Base-by-base conservation (phyloP, 768 basidiomycete species). In the Candolleomyces aberdarensis region DNA sequence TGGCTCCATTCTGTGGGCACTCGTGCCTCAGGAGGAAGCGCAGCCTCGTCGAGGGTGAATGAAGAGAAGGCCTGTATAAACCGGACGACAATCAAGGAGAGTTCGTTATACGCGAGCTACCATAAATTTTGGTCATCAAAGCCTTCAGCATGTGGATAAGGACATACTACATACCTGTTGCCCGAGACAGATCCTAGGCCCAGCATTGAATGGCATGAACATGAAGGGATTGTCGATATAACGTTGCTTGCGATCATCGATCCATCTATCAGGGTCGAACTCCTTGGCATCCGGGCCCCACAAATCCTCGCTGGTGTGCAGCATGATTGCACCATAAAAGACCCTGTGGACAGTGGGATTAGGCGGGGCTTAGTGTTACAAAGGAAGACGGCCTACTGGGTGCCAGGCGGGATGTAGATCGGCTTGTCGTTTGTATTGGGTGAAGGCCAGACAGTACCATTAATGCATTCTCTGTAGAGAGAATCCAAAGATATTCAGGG, bases 211-310 rank as follows among this genome's bases (percentile, higher is more conserved):
- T 10, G 78, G 51, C 51, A 52, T 26, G 26, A 26, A 26, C 26
- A 26, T 26, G 26, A 26, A 26, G 3, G 26, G 26, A 26, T 26
- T 26, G 26, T 26, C 26, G 3, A 26, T 26, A 26, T 26, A 26
- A 26, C 26, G 26, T 26, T 26, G 26, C 58, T 78, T 76, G 32
- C 87, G 76, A 10, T 79, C 77, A 59, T 89, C 87, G 49, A 88
- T 69, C 76, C 85, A 89, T 15, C 87, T 77, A 64, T 87, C 84
- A 0, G 87, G 87, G 65, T 88, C 86, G 63, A 88, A 88, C 52
- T 75, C 64, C 17, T 13, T 14, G 40, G 59, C 59, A 32, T 58
- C 57, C 39, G 57, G 47, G 2, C 57, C 57, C 57, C 57, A 58
- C 9, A 58, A n/a, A 3, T 13, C 22, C 8, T n/a, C 17, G 13